Evolutionary conservation across 352 stramenopile genomes (phyloP).

Genomic region (Phytophthora gonapodyides): DNA sequence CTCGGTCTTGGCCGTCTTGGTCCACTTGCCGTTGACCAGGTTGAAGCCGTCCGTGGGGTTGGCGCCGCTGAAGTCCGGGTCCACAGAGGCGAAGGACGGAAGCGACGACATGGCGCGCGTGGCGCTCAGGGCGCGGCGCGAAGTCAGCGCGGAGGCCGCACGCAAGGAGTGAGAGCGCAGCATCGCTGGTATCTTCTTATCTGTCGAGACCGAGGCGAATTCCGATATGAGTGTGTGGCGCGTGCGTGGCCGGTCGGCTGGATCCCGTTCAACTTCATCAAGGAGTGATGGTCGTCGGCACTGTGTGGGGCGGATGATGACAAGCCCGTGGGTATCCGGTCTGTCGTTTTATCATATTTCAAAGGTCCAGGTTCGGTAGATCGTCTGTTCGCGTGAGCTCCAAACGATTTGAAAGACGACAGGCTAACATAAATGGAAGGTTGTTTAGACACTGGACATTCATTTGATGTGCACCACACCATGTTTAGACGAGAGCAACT

Average conservation of each 20-base stretch:
- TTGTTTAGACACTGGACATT: constrained; percentile 35
- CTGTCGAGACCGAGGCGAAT: constrained; percentile 12
- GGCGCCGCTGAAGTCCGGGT: constrained; percentile 84
- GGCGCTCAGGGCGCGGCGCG: constrained; percentile 28
- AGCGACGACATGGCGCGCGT: constrained; percentile 62
- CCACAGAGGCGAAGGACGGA: constrained; percentile 93
- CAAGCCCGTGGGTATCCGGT: not conserved
- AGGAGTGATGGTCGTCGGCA: constrained; percentile 13
- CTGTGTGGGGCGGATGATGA: not conserved
- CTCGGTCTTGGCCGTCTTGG: constrained; percentile 65
- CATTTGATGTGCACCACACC: constrained; percentile 22
- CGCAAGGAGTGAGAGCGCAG: constrained; percentile 32
- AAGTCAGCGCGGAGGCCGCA: constrained; percentile 32
- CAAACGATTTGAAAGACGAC: not conserved
- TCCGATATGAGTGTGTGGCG: constrained; percentile 21
- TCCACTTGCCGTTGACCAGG: constrained; percentile 93
- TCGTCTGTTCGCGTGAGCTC: no score
- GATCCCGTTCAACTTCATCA: constrained; percentile 22
- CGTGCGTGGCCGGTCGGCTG: not conserved
- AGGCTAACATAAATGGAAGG: constrained; percentile 1
- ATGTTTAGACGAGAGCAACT: constrained; percentile 34
- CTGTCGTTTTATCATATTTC: constrained; percentile 5
- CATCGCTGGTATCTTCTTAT: constrained; percentile 20
- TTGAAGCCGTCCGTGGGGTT: constrained; percentile 90
- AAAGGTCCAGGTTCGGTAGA: not conserved